Evolutionary conservation across 2,329 filamentous ascomycete species (phyloP), one percentile per base, ranked within the genome.

Genomic region (Pseudocercospora fijiensis): DNA sequence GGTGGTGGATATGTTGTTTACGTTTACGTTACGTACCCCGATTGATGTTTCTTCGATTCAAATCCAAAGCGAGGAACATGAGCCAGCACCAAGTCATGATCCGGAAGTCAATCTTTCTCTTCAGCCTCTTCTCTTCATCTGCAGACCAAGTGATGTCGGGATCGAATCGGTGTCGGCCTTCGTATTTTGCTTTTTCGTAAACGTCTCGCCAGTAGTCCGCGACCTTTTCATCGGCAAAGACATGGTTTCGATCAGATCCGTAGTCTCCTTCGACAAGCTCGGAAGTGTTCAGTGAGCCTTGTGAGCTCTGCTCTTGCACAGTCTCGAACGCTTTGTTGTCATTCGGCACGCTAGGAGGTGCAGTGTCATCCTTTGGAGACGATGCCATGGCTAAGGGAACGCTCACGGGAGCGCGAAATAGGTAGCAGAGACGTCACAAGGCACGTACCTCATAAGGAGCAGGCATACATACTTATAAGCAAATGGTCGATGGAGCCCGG

Each of bases 151-250:
- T 77, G 52, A 79, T 76, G 0, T 78, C 74, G 0, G 78, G 80
- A 61, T 83, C 81, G 75, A 80, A 83, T 10, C 79, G 77, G 70
- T 82, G 80, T 41, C 77, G 73, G 11, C 81, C 80, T 71, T 83
- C 81, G 69, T 85, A 79, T 74, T 77, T 65, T 1, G 84, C 83
- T 6, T 81, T 80, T 65, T 86, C 83, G 64, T 86, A 87, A 4
- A 85, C 71, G 4, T 75, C 75, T 1, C 78, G 76, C 80, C 84
- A 87, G 68, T 84, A 79, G n/a, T 82, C 80, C 1, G 84, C 83
- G 1, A 83, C 76, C 2, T 78, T 76, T 2, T 82, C 80, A 57
- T 86, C 82, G 0, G 79, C 76, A 68, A 87, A 87, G 2, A 64
- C 66, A 60, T 71, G 69, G 22, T 67, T 60, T 8, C 58, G 22